A percentile compares a stretch with the other conserved stretches of the same genome.
Conservation (phyloP, 2,329 filamentous ascomycete genomes). For the Botrytis squamosa region DNA sequence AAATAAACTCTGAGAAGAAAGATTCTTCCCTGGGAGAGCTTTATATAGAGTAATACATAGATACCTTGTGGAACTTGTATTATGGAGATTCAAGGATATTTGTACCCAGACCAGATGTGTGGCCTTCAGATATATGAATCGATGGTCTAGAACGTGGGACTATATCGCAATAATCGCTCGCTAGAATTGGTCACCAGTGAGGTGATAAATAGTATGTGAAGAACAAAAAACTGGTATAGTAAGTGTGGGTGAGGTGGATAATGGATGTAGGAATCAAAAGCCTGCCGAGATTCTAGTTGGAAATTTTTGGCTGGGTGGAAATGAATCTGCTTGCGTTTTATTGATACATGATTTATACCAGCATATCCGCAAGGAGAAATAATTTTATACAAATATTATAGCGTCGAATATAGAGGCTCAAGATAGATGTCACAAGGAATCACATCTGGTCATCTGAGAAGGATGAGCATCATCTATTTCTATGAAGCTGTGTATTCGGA, state of each 20-base stretch:
- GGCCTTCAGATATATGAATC: neutral
- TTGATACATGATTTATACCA: neutral
- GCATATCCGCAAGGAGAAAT: rapidly evolving
- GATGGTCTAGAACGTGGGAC: neutral
- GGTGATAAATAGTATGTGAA: neutral
- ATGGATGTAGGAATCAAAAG: neutral
- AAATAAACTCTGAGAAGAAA: neutral
- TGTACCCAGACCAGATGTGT: neutral
- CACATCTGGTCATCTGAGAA: neutral
- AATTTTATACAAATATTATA: neutral
- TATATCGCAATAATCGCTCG: neutral
- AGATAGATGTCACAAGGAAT: neutral
- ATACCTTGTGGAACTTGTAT: neutral
- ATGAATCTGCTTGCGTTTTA: neutral
- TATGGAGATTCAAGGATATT: neutral
- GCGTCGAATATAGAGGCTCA: neutral
- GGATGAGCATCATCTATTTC: neutral
- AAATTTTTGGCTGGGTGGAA: neutral
- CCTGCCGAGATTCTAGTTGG: neutral
- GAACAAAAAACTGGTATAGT: neutral
- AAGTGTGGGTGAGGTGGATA: neutral
- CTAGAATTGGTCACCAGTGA: neutral
- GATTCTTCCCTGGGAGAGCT: neutral
- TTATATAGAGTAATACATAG: neutral
- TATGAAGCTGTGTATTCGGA: neutral